phyloP scores from a whole-genome alignment of 257 asterid genomes.

The Plectranthus barbatus region DNA sequence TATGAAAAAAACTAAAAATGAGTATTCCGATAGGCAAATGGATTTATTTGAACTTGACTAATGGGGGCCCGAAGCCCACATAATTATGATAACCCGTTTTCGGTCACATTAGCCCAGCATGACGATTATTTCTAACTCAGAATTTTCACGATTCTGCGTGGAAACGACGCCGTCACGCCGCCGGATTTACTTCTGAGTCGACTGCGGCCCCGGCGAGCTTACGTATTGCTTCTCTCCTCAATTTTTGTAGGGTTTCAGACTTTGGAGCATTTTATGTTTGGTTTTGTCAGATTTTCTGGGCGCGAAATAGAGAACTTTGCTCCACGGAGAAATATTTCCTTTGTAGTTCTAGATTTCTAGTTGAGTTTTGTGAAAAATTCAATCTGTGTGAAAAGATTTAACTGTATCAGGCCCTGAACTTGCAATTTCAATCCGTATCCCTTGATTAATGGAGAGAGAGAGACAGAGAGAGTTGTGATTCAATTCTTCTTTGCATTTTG shows the following conservation, averaged over 20 bases:
- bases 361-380: background rate
- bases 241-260: background rate
- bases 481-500: background rate
- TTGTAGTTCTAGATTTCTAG: background rate
- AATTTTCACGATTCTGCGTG: slow-evolving; percentile 9
- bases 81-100: too few relatives aligned
- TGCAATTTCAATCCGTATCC: background rate
- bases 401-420: background rate
- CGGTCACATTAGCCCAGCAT: background rate
- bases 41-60: too few relatives aligned
- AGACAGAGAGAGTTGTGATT: background rate
- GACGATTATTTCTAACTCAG: background rate
- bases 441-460: background rate
- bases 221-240: background rate
- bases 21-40: too few relatives aligned
- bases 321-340: background rate
- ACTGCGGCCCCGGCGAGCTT: slow-evolving; percentile 9
- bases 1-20: too few relatives aligned
- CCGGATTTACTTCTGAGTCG: background rate
- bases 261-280: background rate
- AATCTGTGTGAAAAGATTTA: background rate
- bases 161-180: slow-evolving; percentile 14
- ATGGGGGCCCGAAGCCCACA: background rate
- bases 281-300: background rate
- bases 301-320: background rate